Evolutionary conservation across 2,329 filamentous ascomycete species (phyloP).

Genomic region (Blumeriella jaapii): DNA sequence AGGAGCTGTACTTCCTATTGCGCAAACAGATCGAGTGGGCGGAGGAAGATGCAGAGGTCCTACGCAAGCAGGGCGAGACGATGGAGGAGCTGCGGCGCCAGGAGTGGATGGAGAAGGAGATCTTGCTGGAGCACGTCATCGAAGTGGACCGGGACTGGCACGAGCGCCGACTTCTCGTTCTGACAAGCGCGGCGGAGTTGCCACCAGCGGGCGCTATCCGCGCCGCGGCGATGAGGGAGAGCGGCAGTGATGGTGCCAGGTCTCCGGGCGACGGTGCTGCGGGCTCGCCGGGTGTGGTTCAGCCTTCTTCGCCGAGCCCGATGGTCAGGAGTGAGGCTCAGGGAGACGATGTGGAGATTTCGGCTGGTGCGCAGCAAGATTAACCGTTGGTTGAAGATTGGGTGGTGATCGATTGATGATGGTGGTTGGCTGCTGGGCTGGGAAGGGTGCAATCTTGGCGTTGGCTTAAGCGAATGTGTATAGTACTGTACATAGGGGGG

Average conservation of each 20-base stretch:
- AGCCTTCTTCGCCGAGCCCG: slow-evolving; percentile 9
- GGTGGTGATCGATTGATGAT: no score
- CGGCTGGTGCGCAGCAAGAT: slow-evolving; percentile 20
- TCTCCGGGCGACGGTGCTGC: slow-evolving; percentile 1
- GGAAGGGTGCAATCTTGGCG: neutral
- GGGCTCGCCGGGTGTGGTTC: slow-evolving; percentile 3
- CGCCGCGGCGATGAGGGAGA: slow-evolving; percentile 8
- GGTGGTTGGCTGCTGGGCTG: no score
- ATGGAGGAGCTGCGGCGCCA: slow-evolving; percentile 56
- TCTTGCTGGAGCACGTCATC: slow-evolving; percentile 63
- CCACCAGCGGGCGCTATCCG: slow-evolving; percentile 17
- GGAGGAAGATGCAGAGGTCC: slow-evolving; percentile 49
- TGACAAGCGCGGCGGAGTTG: slow-evolving; percentile 33
- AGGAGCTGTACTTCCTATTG: slow-evolving; percentile 53
- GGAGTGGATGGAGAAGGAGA: slow-evolving; percentile 73
- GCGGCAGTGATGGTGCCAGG: no score
- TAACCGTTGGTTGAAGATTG: no score
- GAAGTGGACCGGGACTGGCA: slow-evolving; percentile 56
- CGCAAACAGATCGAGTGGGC: slow-evolving; percentile 62
- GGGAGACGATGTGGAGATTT: slow-evolving; percentile 21
- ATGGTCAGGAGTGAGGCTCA: slow-evolving; percentile 13
- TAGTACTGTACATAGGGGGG: neutral
- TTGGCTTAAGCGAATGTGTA: neutral
- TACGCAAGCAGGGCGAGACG: slow-evolving; percentile 52
- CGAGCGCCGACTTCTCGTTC: slow-evolving; percentile 42